Evolutionary conservation across 768 basidiomycete genomes (phyloP).

Genomic region (Mycena vitilis): DNA sequence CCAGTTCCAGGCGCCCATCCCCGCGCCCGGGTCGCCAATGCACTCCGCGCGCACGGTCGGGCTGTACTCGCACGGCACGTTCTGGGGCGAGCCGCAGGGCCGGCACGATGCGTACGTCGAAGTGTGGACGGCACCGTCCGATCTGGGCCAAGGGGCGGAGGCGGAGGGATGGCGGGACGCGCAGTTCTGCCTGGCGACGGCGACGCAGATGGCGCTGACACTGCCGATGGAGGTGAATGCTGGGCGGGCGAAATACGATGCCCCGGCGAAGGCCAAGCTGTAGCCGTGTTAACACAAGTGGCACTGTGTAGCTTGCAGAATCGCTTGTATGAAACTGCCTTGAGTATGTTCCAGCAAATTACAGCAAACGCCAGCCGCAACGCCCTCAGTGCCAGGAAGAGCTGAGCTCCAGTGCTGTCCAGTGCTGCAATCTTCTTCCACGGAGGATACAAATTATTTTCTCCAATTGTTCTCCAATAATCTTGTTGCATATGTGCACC

Average conservation of each 20-base stretch:
- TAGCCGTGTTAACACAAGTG: background rate
- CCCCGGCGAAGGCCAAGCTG: conserved; percentile 12
- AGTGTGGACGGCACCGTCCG: conserved; percentile 73
- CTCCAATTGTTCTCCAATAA: too few relatives aligned
- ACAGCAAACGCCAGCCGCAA: too few relatives aligned
- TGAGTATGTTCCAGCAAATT: too few relatives aligned
- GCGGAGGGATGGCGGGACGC: conserved; percentile 66
- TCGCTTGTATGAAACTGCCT: too few relatives aligned
- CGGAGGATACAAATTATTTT: too few relatives aligned
- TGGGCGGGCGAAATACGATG: conserved; percentile 17
- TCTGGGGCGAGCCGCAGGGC: conserved; percentile 64
- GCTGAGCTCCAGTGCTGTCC: too few relatives aligned
- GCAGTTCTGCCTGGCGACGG: conserved; percentile 71
- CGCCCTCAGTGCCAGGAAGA: too few relatives aligned
- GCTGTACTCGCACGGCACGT: conserved; percentile 63
- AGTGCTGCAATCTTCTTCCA: too few relatives aligned
- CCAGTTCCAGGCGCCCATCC: conserved; percentile 73
- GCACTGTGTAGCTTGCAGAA: too few relatives aligned
- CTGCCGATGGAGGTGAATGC: conserved; percentile 57
- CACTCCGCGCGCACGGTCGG: conserved; percentile 67
- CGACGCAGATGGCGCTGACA: conserved; percentile 70
- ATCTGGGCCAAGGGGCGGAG: conserved; percentile 59
- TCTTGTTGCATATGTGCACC: too few relatives aligned
- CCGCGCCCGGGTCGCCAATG: conserved; percentile 47
- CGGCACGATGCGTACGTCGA: conserved; percentile 71